Base-by-base conservation (phyloP, 305 asterid genomes). In the Fraxinus greggii region DNA sequence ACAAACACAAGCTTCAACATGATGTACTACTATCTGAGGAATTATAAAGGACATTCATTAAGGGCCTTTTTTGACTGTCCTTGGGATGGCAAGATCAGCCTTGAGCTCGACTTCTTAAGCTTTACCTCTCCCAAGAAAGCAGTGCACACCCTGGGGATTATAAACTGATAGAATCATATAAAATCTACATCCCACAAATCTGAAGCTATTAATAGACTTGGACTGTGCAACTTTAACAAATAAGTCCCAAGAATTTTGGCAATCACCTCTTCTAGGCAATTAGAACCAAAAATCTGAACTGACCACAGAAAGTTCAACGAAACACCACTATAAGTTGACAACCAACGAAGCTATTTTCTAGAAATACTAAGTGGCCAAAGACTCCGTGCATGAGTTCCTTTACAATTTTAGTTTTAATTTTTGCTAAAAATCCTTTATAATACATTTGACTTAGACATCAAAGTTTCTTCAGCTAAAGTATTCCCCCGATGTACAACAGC, bases 41-140 rank as follows among this genome's bases (percentile, higher is more conserved):
- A 59, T 59, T 8, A 59, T 23, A 21, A 21, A 59, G 70, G 70
- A 59, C 28, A 21, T 59, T 59, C 70, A 23, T 59, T 59, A 59
- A 21, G 29, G 15, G 70, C 13, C 12, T 59, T 59, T 59, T 59
- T 9, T 59, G 5, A 59, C 31, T 8, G 70, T 59, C 70, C 70
- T 59, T 21, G 70, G 70, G 70, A 59, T 59, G 70, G 70, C 70
- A 59, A 59, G 70, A 23, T 59, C 70, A 59, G 70, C 70, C 70
- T 59, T 23, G 70, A 59, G 70, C 70, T 59, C 31, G 13, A 23
- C 70, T 21, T 21, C 70, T 21, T 21, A 59, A 59, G 29, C 70
- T 59, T 59, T 59, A 59, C 70, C 70, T 59, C 15, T 21, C 70
- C 70, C 15, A 59, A 59, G 29, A 59, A 59, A 59, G 29, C 29